phyloP scores from a whole-genome alignment of 441 rosid species.

The Eutrema salsugineum region DNA sequence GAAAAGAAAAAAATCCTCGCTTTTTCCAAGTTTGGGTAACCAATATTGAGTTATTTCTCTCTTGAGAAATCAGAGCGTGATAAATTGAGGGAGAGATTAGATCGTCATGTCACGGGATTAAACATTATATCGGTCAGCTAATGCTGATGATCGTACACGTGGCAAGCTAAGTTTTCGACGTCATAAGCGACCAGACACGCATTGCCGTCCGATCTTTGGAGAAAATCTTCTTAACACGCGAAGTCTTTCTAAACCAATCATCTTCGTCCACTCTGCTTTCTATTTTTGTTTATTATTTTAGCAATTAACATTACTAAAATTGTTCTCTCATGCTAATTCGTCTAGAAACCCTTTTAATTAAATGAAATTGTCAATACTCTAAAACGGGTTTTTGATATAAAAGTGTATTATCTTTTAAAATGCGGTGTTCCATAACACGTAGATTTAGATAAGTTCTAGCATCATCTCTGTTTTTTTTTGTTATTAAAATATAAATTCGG shows the following conservation, averaged over 20 bases:
- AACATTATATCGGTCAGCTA: constrained; percentile 10
- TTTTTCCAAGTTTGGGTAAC: neutral
- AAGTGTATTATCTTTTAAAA: neutral
- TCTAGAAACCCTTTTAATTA: neutral
- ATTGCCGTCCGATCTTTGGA: constrained; percentile 38
- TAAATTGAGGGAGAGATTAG: neutral
- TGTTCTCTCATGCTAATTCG: neutral
- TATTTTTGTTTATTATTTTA: neutral
- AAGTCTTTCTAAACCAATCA: constrained; percentile 16
- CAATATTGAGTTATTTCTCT: neutral
- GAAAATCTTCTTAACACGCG: constrained; percentile 25
- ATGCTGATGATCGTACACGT: constrained; percentile 45
- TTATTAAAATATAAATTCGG: neutral
- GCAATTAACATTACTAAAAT: neutral
- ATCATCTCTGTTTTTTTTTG: neutral
- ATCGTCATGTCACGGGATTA: constrained; percentile 6
- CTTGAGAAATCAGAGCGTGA: neutral
- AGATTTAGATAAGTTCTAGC: constrained; percentile 28
- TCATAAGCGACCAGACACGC: constrained; percentile 13
- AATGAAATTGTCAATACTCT: neutral
- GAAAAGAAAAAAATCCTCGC: neutral
- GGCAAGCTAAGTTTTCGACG: constrained; percentile 31
- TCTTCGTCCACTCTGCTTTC: constrained; percentile 8
- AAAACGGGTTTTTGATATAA: neutral
- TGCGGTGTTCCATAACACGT: constrained; percentile 24